Percentiles rank a stretch among this genome's conserved stretches.
Conservation (phyloP, 805 yeast genomes). For the Teunomyces tritomae region DNA sequence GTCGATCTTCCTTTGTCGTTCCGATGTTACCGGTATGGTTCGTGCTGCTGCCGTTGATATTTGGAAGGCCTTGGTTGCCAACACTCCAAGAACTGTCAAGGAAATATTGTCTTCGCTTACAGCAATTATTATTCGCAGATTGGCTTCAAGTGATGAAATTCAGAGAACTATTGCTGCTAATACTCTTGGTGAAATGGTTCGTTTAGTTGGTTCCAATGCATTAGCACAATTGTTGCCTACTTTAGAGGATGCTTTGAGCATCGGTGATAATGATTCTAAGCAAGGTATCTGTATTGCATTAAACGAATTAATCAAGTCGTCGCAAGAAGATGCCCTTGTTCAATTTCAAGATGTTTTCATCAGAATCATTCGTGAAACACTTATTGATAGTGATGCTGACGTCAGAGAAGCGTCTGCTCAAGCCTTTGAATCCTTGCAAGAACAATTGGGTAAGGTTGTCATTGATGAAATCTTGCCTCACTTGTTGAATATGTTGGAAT, state of each 20-base stretch:
- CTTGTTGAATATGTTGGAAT: constrained; percentile 65
- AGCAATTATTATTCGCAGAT: constrained; percentile 70
- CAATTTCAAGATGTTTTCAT: constrained; percentile 70
- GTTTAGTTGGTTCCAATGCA: constrained; percentile 89
- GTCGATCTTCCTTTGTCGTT: constrained; percentile 88
- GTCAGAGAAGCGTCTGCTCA: constrained; percentile 91
- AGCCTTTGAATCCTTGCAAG: constrained; percentile 86
- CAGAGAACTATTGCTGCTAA: constrained; percentile 89
- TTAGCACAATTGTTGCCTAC: constrained; percentile 83
- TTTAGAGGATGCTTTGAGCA: constrained; percentile 59
- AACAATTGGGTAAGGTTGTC: constrained; percentile 75
- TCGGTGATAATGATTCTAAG: constrained; percentile 70
- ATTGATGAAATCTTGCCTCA: constrained; percentile 88
- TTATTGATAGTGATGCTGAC: constrained; percentile 66
- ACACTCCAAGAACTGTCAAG: constrained; percentile 91
- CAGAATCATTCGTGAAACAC: constrained; percentile 70
- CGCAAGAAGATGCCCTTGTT: constrained; percentile 56
- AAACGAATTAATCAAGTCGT: constrained; percentile 77
- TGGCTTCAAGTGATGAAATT: constrained; percentile 77
- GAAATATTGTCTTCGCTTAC: constrained; percentile 87
- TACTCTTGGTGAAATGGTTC: constrained; percentile 90
- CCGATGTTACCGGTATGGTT: constrained; percentile 84
- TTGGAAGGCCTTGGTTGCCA: constrained; percentile 95
- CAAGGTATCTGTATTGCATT: constrained; percentile 97
- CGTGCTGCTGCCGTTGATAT: constrained; percentile 88